Evolutionary conservation across 1,284 basidiomycete species (phyloP).

Genomic region (Ceratobasidium sp.): DNA sequence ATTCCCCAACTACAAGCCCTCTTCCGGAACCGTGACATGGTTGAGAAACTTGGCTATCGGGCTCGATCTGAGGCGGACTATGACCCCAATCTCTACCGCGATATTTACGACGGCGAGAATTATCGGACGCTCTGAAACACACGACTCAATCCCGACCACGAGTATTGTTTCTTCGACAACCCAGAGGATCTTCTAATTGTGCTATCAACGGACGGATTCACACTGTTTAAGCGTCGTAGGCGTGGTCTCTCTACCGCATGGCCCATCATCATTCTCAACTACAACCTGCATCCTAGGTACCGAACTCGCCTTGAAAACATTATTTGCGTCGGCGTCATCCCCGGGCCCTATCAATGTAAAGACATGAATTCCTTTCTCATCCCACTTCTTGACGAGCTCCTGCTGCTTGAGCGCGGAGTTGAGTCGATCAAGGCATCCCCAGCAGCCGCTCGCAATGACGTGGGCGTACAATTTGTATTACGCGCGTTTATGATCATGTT

Average conservation of each 20-base stretch:
- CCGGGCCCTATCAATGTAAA: slow-evolving; percentile 21
- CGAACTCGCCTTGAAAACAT: slow-evolving; percentile 19
- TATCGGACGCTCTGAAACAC: slow-evolving; percentile 2
- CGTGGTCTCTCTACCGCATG: slow-evolving; percentile 14
- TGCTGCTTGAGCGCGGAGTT: slow-evolving; percentile 15
- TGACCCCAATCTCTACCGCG: not conserved
- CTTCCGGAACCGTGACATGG: not conserved
- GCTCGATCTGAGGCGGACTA: not conserved
- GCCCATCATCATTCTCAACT: slow-evolving; percentile 13
- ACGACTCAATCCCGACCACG: not conserved
- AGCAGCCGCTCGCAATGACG: not conserved
- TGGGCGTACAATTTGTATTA: not conserved
- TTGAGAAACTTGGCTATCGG: not conserved
- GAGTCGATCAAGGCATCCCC: not conserved
- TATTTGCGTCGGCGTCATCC: slow-evolving; percentile 28
- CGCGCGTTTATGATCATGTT: slow-evolving; percentile 14
- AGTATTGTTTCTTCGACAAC: slow-evolving; percentile 9
- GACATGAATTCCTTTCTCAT: slow-evolving; percentile 20
- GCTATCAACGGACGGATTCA: slow-evolving; percentile 13
- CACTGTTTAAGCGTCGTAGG: slow-evolving; percentile 3
- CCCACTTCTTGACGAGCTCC: slow-evolving; percentile 25
- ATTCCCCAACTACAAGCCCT: slow-evolving; percentile 31
- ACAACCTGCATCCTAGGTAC: slow-evolving; percentile 25
- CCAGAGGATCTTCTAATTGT: not conserved
- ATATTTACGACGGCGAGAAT: slow-evolving; percentile 7